phyloP scores from a whole-genome alignment of 2,329 filamentous ascomycete species.

The Paracamarosporium sp. region DNA sequence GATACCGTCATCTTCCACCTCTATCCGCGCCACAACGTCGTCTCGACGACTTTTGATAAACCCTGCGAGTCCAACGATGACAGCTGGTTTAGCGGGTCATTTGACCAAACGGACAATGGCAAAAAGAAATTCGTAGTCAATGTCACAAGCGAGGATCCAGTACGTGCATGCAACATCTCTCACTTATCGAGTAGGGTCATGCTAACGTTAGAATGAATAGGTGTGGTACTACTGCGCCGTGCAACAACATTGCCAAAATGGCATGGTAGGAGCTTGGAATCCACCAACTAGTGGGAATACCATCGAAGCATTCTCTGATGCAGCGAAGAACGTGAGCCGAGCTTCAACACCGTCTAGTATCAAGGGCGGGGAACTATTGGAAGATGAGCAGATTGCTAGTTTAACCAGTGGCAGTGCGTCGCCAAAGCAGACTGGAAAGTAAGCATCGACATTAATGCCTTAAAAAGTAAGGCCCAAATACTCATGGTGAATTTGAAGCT shows the following conservation, averaged over 20 bases:
- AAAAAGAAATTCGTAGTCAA: conserved; percentile 32
- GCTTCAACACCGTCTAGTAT: conserved; percentile 10
- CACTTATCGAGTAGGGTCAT: not conserved
- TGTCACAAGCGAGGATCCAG: conserved; percentile 25
- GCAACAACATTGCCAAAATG: conserved; percentile 27
- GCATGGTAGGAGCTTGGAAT: conserved; percentile 31
- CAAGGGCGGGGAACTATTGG: conserved; percentile 21
- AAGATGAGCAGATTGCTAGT: conserved; percentile 21
- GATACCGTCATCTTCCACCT: conserved; percentile 15
- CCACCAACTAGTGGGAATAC: conserved; percentile 14
- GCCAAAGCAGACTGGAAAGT: conserved; percentile 3
- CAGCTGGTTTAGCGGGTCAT: conserved; percentile 30
- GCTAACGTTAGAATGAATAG: not conserved
- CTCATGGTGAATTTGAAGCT: not conserved
- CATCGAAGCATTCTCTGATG: conserved; percentile 7
- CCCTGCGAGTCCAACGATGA: conserved; percentile 8
- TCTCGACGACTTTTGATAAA: conserved; percentile 1
- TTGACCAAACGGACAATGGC: conserved; percentile 22
- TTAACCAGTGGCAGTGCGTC: conserved; percentile 4
- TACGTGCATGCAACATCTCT: not conserved
- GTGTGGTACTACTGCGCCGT: conserved; percentile 31
- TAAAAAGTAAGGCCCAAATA: not conserved
- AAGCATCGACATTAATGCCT: not conserved
- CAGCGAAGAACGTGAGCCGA: conserved; percentile 1
- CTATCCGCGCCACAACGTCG: conserved; percentile 12